Evolutionary conservation across 495 filamentous ascomycete genomes (phyloP).

Genomic region (Lindgomyces ingoldianus): DNA sequence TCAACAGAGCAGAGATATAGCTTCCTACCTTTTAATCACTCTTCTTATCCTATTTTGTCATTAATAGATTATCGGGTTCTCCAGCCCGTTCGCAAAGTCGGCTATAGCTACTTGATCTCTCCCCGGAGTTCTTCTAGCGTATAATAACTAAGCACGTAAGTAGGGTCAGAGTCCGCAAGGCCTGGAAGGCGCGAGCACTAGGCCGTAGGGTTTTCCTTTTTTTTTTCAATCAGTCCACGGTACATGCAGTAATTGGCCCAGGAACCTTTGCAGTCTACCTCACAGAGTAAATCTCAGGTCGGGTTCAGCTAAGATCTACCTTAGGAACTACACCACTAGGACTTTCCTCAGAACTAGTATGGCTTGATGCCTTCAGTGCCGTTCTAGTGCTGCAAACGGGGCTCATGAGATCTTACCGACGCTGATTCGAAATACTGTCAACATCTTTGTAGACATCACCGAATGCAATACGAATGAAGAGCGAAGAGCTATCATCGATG

Average conservation of each 20-base stretch:
- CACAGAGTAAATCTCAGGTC: neutral
- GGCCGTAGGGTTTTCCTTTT: neutral
- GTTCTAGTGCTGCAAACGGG: neutral
- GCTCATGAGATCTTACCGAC: neutral
- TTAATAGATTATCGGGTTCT: too few relatives aligned
- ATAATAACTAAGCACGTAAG: neutral
- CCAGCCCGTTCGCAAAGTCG: neutral
- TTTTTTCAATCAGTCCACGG: too few relatives aligned
- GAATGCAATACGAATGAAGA: neutral
- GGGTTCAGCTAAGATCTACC: neutral
- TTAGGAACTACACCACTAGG: too few relatives aligned
- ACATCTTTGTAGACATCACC: neutral
- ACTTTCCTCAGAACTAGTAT: too few relatives aligned
- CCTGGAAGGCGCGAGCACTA: neutral
- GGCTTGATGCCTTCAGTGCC: neutral
- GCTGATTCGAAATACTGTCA: neutral
- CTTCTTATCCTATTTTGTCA: too few relatives aligned
- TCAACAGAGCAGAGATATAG: too few relatives aligned
- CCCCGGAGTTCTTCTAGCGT: slow-evolving; percentile 8
- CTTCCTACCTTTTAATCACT: too few relatives aligned
- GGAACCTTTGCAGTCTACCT: neutral
- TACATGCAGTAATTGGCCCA: neutral
- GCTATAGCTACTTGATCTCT: slow-evolving; percentile 6
- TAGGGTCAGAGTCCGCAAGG: neutral
- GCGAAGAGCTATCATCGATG: neutral